A percentile compares a stretch with the other conserved stretches of the same genome.
Conservation (phyloP, 2,329 filamentous ascomycete species). For the Claviceps pazoutovae region DNA sequence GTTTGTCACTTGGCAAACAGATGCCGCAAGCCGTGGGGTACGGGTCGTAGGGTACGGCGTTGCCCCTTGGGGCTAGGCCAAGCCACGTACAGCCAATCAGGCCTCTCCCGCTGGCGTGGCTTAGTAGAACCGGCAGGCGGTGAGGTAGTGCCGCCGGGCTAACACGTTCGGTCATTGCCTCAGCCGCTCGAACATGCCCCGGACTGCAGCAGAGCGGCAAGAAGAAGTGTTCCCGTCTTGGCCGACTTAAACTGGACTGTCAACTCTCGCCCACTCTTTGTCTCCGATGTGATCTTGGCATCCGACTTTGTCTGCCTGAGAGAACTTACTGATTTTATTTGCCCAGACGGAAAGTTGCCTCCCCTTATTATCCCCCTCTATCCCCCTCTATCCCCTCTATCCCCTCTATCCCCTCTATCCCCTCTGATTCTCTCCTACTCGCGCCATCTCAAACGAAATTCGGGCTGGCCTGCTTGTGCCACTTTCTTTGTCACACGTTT, state of each 20-base stretch:
- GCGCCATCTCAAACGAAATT: not conserved
- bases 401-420: not conserved
- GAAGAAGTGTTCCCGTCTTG: not conserved
- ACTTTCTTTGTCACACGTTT: not conserved
- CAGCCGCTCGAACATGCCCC: not conserved
- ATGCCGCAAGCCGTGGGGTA: too few relatives aligned
- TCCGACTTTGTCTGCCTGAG: not conserved
- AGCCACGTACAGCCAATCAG: conserved; percentile 5
- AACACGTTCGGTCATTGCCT: conserved; percentile 4
- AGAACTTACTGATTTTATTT: too few relatives aligned
- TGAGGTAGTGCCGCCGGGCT: conserved; percentile 9
- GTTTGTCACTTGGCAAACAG: not conserved
- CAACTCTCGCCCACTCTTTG: conserved; percentile 1
- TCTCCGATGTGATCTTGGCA: not conserved
- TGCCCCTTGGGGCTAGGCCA: not conserved
- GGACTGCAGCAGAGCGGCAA: not conserved
- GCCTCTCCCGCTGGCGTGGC: not conserved
- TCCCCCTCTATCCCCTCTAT: not conserved
- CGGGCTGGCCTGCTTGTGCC: not conserved
- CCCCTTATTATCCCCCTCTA: not conserved
- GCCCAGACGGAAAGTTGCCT: not conserved
- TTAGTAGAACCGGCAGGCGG: conserved; percentile 9
- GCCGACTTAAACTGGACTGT: not conserved
- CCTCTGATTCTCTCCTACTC: not conserved
- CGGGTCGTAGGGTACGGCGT: too few relatives aligned